Evolutionary conservation across 2,329 filamentous ascomycete species (phyloP).

Genomic region (Ascochyta koolunga): DNA sequence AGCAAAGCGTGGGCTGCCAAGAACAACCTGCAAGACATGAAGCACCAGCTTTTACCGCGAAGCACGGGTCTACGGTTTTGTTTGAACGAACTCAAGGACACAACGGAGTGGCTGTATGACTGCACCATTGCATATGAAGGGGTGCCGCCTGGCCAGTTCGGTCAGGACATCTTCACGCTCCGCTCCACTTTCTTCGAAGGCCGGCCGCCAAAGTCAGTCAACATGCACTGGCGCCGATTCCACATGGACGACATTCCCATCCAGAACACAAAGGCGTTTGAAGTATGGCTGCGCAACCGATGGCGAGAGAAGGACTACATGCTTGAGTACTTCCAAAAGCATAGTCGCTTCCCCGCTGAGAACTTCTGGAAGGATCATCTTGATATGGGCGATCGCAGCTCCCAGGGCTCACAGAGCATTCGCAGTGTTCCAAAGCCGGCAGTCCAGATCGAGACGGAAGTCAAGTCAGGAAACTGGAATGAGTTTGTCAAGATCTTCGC

Average conservation of each 20-base stretch:
- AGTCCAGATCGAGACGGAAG: slow-evolving; percentile 55
- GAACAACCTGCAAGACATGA: slow-evolving; percentile 71
- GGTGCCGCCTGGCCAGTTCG: slow-evolving; percentile 73
- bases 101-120: slow-evolving; percentile 84
- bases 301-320: slow-evolving; percentile 94
- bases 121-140: slow-evolving; percentile 97
- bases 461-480: slow-evolving; percentile 57
- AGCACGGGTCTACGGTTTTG: slow-evolving; percentile 84
- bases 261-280: slow-evolving; percentile 74
- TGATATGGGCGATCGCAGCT: slow-evolving; percentile 44
- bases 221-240: slow-evolving; percentile 95
- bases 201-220: slow-evolving; percentile 89
- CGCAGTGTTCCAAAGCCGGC: slow-evolving; percentile 44
- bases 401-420: slow-evolving; percentile 42
- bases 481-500: slow-evolving; percentile 60
- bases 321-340: slow-evolving; percentile 77
- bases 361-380: slow-evolving; percentile 54
- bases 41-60: slow-evolving; percentile 77
- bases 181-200: slow-evolving; percentile 88
- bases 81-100: slow-evolving; percentile 73
- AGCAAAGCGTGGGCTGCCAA: slow-evolving; percentile 80
- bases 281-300: slow-evolving; percentile 80
- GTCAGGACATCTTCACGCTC: slow-evolving; percentile 89
- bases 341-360: slow-evolving; percentile 79
- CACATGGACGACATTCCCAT: slow-evolving; percentile 80